phyloP scores from a whole-genome alignment of 2,329 filamentous ascomycete genomes.

The Macrophomina phaseolina region DNA sequence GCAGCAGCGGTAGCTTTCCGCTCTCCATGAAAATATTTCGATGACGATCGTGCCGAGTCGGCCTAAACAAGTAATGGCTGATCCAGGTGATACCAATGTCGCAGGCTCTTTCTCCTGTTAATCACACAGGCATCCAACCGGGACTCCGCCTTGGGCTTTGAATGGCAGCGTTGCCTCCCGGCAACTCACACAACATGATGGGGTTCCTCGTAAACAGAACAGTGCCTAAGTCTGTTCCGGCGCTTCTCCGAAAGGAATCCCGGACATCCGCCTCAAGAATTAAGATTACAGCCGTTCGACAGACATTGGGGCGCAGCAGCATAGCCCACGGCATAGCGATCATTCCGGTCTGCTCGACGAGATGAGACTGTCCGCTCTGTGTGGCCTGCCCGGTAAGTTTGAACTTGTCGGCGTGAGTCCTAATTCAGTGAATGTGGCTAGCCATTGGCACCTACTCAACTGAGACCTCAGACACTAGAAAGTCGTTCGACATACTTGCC shows the following conservation, averaged over 20 bases:
- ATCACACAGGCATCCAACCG: neutral
- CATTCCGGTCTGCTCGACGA: neutral
- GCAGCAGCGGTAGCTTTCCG: neutral
- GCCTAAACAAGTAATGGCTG: neutral
- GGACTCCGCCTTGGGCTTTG: neutral
- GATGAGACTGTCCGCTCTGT: neutral
- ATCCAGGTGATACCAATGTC: too few species aligned
- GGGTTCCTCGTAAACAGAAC: too few species aligned
- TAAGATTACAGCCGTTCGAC: neutral
- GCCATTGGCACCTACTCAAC: too few species aligned
- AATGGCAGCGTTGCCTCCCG: neutral
- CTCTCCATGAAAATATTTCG: neutral
- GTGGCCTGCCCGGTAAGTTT: neutral
- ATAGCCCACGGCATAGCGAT: neutral
- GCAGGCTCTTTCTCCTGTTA: neutral
- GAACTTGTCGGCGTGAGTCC: neutral
- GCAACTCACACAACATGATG: neutral
- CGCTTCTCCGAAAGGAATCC: too few species aligned
- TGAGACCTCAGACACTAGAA: too few species aligned
- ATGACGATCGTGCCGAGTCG: neutral
- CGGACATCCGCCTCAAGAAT: neutral
- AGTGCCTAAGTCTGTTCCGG: too few species aligned
- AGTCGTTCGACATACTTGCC: too few species aligned
- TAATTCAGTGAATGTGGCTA: neutral
- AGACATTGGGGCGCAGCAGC: neutral